Evolutionary conservation across 805 yeast genomes (phyloP).

Genomic region (Groenewaldozyma tartarivorans): DNA sequence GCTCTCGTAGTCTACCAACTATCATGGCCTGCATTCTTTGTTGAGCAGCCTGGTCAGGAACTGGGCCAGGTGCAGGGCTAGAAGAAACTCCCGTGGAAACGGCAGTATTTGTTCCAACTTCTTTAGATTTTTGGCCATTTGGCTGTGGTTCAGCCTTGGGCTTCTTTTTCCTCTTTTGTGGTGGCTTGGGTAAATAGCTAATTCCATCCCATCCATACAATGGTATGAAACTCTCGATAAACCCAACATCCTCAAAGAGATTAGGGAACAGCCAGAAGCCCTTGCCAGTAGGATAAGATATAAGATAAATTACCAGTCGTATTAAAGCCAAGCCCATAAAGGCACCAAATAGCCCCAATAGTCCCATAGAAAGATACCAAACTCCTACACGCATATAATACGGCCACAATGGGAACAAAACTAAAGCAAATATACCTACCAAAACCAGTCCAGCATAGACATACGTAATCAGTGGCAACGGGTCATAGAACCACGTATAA

Average conservation of each 20-base stretch:
- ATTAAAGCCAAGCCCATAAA: conserved; percentile 74
- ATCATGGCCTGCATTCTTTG: too few species aligned
- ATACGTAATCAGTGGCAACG: conserved; percentile 56
- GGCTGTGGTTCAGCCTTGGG: too few species aligned
- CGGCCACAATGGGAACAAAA: conserved; percentile 95
- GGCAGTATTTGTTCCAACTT: background rate
- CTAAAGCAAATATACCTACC: conserved; percentile 49
- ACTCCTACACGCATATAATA: conserved; percentile 77
- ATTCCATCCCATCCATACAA: conserved; percentile 70
- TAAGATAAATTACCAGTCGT: conserved; percentile 57
- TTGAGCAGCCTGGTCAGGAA: background rate
- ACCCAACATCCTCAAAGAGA: conserved; percentile 90
- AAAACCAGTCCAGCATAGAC: conserved; percentile 57
- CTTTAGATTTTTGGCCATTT: background rate
- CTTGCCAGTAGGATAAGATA: conserved; percentile 48
- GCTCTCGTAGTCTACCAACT: too few species aligned
- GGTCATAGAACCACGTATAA: conserved; percentile 74
- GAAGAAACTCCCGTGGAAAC: conserved; percentile 1
- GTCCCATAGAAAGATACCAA: conserved; percentile 77
- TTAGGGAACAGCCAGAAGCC: conserved; percentile 98
- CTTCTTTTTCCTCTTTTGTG: conserved; percentile 17
- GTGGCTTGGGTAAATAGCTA: conserved; percentile 11
- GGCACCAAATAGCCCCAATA: conserved; percentile 60
- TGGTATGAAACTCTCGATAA: conserved; percentile 85
- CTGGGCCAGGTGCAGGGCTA: background rate